Percentiles rank a stretch among this genome's conserved stretches.
Conservation (phyloP, 2,329 filamentous ascomycete genomes). For the Albifimbria verrucaria region DNA sequence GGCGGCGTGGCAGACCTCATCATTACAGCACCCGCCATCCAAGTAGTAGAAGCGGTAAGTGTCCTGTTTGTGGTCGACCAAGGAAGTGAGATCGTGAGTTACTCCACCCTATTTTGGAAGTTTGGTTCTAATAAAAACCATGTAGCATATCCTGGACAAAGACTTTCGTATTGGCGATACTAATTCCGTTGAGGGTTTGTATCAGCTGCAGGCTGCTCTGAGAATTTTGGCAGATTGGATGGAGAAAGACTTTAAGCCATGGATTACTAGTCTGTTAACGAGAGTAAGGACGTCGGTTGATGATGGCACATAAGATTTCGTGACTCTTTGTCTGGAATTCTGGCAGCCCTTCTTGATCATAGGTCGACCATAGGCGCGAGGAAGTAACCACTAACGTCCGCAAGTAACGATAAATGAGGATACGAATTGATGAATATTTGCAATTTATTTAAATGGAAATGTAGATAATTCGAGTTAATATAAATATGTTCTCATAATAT, state of each 20-base stretch:
- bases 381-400: too few species aligned
- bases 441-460: too few species aligned
- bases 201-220: slow-evolving; percentile 9
- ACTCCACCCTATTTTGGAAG: background rate
- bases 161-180: slow-evolving; percentile 8
- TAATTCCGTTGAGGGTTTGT: slow-evolving; percentile 3
- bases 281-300: background rate
- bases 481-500: too few species aligned
- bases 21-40: slow-evolving; percentile 8
- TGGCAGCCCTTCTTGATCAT: too few species aligned
- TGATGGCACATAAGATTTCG: too few species aligned
- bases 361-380: too few species aligned
- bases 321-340: too few species aligned
- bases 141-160: slow-evolving; percentile 4
- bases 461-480: too few species aligned
- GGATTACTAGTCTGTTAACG: slow-evolving; percentile 2
- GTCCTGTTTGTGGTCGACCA: slow-evolving; percentile 8
- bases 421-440: too few species aligned
- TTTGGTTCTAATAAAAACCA: background rate
- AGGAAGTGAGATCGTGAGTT: slow-evolving; percentile 6
- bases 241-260: slow-evolving; percentile 6
- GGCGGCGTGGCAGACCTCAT: background rate
- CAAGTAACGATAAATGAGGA: too few species aligned
- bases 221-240: slow-evolving; percentile 3
- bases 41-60: slow-evolving; percentile 3